phyloP scores from a whole-genome alignment of 2,329 filamentous ascomycete genomes.

The Bisporella sp. region DNA sequence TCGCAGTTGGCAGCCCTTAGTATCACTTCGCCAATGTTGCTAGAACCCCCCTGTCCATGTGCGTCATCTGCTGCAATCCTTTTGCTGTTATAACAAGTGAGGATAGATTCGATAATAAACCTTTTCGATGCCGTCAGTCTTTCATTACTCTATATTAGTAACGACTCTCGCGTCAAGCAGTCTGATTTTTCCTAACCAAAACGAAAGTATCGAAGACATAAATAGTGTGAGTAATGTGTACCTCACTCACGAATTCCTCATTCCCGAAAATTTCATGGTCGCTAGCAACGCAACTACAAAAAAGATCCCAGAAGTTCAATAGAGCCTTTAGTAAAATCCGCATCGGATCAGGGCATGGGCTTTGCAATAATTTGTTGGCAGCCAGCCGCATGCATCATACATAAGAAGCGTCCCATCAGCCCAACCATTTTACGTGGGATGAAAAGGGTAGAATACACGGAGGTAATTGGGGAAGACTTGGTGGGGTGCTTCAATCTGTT shows the following conservation, averaged over 20 bases:
- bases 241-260: constrained; percentile 89
- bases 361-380: too few relatives aligned
- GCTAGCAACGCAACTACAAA: constrained; percentile 69
- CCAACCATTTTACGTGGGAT: too few relatives aligned
- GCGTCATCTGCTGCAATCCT: constrained; percentile 61
- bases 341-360: too few relatives aligned
- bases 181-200: constrained; percentile 73
- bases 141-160: constrained; percentile 68
- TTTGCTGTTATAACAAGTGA: constrained; percentile 85
- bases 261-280: constrained; percentile 76
- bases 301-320: constrained; percentile 86
- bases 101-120: constrained; percentile 81
- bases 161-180: constrained; percentile 77
- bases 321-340: constrained; percentile 77
- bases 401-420: too few relatives aligned
- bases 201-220: constrained; percentile 3
- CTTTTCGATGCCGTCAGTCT: constrained; percentile 73
- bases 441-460: too few relatives aligned
- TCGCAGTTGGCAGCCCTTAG: constrained; percentile 85
- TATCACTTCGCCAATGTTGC: constrained; percentile 86
- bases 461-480: too few relatives aligned
- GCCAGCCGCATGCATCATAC: too few relatives aligned
- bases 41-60: constrained; percentile 52
- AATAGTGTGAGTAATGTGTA: constrained; percentile 40
- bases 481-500: too few relatives aligned